Conservation (phyloP, 257 asterid genomes). For the Solanum chiquidenum region DNA sequence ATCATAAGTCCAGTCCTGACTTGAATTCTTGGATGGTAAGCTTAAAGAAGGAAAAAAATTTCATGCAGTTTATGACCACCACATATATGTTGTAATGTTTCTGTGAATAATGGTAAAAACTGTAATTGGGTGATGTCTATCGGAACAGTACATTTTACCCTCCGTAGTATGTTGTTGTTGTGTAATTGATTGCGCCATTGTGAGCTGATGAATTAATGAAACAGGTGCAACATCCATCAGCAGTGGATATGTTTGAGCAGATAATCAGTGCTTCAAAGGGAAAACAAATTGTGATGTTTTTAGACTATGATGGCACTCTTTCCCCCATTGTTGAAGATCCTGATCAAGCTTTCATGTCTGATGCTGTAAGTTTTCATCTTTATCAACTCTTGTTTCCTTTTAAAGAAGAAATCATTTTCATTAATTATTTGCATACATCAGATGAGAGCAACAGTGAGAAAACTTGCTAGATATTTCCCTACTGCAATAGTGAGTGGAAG, state of each 20-base stretch:
- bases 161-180: background rate
- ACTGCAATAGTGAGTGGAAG: constrained; percentile 88
- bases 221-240: constrained; percentile 77
- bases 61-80: background rate
- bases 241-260: constrained; percentile 71
- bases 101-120: background rate
- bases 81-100: background rate
- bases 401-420: background rate
- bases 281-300: constrained; percentile 78
- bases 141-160: too few species aligned
- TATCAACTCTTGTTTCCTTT: background rate
- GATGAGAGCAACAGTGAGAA: constrained; percentile 83
- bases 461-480: constrained; percentile 61
- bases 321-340: constrained; percentile 96
- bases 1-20: constrained; percentile 30
- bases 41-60: background rate
- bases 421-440: constrained; percentile 6
- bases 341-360: constrained; percentile 87
- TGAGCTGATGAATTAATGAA: background rate
- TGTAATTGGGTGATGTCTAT: too few species aligned
- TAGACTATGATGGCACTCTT: constrained; percentile 91
- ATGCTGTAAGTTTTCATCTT: constrained; percentile 28
- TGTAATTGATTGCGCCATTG: background rate
- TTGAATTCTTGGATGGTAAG: constrained; percentile 54
- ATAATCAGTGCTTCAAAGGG: constrained; percentile 75